Percentiles rank a stretch among this genome's conserved stretches.
Conservation (phyloP, 306 rosid genomes). For the Aeschynomene evenia region DNA sequence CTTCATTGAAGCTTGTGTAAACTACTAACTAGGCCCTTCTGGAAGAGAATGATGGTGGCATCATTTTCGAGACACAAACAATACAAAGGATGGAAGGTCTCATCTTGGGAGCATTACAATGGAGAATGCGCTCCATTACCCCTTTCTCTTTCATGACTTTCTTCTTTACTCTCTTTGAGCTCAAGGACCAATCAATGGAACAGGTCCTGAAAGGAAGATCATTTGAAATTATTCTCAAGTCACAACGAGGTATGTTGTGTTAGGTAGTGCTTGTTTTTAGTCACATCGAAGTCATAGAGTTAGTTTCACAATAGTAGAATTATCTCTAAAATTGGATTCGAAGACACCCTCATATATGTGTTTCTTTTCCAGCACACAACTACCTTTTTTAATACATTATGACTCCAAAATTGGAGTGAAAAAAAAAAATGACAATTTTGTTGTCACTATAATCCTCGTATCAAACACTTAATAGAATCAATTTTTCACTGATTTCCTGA, state of each 20-base stretch:
- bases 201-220: slow-evolving; percentile 66
- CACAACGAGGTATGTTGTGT: slow-evolving; percentile 73
- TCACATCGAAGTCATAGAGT: too few relatives aligned
- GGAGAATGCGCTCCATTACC: slow-evolving; percentile 90
- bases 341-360: too few relatives aligned
- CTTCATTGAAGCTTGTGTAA: neutral
- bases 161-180: slow-evolving; percentile 49
- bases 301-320: too few relatives aligned
- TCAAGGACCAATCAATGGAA: slow-evolving; percentile 45
- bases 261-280: too few relatives aligned
- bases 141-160: slow-evolving; percentile 74
- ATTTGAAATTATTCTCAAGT: slow-evolving; percentile 56
- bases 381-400: too few relatives aligned
- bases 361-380: too few relatives aligned
- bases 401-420: too few relatives aligned
- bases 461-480: too few relatives aligned
- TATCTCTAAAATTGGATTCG: too few relatives aligned
- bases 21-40: neutral
- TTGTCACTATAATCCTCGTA: too few relatives aligned
- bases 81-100: slow-evolving; percentile 68
- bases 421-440: too few relatives aligned
- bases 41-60: slow-evolving; percentile 52
- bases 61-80: slow-evolving; percentile 65
- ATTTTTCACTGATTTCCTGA: too few relatives aligned
- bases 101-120: slow-evolving; percentile 67